Base-by-base conservation (phyloP, 2,329 filamentous ascomycete species). In the Colletotrichum chlorophyti region DNA sequence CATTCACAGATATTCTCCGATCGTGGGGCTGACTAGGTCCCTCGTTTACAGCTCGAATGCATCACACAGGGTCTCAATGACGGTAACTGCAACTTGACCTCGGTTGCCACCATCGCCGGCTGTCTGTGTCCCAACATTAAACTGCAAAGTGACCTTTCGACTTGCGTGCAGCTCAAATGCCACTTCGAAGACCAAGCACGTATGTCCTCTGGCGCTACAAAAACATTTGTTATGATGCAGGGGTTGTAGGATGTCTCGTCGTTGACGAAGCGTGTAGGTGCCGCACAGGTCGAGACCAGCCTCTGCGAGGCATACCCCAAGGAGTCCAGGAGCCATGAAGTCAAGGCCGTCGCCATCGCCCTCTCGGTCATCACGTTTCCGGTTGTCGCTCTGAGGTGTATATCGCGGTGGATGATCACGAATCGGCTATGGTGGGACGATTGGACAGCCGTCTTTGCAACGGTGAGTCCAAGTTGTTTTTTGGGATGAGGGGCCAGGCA, bases 321-420 rank as follows among this genome's bases (percentile, higher is more conserved):
- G 21, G 58, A 64, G 11, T 66, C 64, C 2, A 53, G 64, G 14
- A 57, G 58, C 12, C 32, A 32, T 2, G 59, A 65, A n/a, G 62
- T 66, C 19, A 65, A 58, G 50, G 67, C 66, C 15, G 67, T 69
- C 27, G 68, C 68, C 14, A 66, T 69, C 46, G 35, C 17, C 23
- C 55, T 63, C 10, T 52, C 62, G 10, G 40, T 32, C 10, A 41
- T 65, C 10, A 62, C 64, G 2, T 53, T 63, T 10, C 48, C 50
- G 3, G 41, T 54, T 1, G 63, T 66, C n/a, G 37, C 53, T 14
- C 48, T 64, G n/a, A 52, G 64, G 9, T 65, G 63, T 31, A 26
- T 61, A 10, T 64, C 64, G 29, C 47, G 64, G 37, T 58, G 53
- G 47, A 53, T 21, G 21, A 48, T 57, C 12, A 58, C 64, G 4